These are phyloP conservation scores for Nakaseomyces sp. DNA, from an alignment of 1,139 yeast species.

Conservation along the genomic window DNA sequence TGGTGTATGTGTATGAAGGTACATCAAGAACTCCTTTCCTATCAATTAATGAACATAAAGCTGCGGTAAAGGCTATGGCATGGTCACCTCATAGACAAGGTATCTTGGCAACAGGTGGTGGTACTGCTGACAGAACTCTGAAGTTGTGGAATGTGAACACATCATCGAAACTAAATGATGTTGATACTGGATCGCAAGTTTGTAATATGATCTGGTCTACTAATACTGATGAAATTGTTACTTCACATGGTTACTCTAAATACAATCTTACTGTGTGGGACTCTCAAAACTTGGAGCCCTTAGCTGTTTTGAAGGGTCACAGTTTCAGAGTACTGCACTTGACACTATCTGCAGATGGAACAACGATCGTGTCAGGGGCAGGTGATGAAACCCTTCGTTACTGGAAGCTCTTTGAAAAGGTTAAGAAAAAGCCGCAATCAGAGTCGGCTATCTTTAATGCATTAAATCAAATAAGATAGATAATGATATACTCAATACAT, in stretches of 20 bases:
- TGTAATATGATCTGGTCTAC: constrained; percentile 92
- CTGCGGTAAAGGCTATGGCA: constrained; percentile 93
- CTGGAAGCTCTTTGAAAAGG: constrained; percentile 86
- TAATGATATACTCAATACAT: not conserved
- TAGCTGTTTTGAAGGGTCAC: constrained; percentile 90
- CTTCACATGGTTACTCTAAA: constrained; percentile 90
- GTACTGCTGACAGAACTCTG: constrained; percentile 86
- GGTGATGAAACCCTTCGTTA: constrained; percentile 94
- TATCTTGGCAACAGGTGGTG: constrained; percentile 90
- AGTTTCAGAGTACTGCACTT: constrained; percentile 85
- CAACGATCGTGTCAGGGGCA: constrained; percentile 96
- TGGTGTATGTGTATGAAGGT: constrained; percentile 82
- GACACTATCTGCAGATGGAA: constrained; percentile 93
- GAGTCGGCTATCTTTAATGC: constrained; percentile 64
- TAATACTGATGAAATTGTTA: constrained; percentile 83
- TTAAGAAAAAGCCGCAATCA: constrained; percentile 47
- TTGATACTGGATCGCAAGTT: constrained; percentile 92
- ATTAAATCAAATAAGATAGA: constrained; percentile 61
- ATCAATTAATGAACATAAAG: constrained; percentile 73
- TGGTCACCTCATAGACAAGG: constrained; percentile 99
- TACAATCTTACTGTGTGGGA: constrained; percentile 94
- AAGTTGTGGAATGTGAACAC: constrained; percentile 89
- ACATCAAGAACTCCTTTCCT: constrained; percentile 59
- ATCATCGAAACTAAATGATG: constrained; percentile 64
- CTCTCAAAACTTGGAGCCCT: constrained; percentile 84